Conservation (phyloP, 208 protist species). For the Trypanosoma melophagium region DNA sequence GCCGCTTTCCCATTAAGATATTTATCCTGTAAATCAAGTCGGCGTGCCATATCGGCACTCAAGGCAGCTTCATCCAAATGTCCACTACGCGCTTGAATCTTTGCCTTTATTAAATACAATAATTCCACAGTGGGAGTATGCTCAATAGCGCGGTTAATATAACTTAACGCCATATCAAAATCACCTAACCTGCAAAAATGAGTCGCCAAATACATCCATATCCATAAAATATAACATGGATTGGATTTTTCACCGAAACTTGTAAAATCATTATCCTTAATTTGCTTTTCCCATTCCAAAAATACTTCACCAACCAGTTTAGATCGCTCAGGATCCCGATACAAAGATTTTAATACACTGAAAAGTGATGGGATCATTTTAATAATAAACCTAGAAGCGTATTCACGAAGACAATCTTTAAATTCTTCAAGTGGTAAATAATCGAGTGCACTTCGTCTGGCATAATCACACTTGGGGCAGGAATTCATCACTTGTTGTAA, state of each 20-base stretch:
- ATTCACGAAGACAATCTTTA: constrained; percentile 45
- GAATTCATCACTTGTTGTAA: constrained; percentile 55
- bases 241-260: constrained; percentile 68
- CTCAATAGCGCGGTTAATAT: constrained; percentile 86
- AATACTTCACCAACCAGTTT: constrained; percentile 81
- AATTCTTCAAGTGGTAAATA: constrained; percentile 77
- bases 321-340: constrained; percentile 68
- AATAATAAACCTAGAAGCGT: constrained; percentile 61
- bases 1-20: constrained; percentile 94
- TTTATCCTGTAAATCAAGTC: constrained; percentile 95
- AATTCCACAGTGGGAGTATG: constrained; percentile 97
- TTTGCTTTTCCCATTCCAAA: constrained; percentile 51
- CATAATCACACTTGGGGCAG: constrained; percentile 61
- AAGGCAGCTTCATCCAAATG: constrained; percentile 79
- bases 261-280: constrained; percentile 53
- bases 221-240: constrained; percentile 88
- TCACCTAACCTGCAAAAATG: constrained; percentile 85
- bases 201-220: constrained; percentile 82
- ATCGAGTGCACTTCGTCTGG: constrained; percentile 70
- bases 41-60: constrained; percentile 81
- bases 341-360: constrained; percentile 91
- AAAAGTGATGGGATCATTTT: constrained; percentile 95
- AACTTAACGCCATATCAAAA: constrained; percentile 62
- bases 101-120: constrained; percentile 91
- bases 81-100: constrained; percentile 78